These are phyloP conservation scores for Mucor plumbeus DNA, from an alignment of 371 early-diverging fungal species.

Conservation along the genomic window DNA sequence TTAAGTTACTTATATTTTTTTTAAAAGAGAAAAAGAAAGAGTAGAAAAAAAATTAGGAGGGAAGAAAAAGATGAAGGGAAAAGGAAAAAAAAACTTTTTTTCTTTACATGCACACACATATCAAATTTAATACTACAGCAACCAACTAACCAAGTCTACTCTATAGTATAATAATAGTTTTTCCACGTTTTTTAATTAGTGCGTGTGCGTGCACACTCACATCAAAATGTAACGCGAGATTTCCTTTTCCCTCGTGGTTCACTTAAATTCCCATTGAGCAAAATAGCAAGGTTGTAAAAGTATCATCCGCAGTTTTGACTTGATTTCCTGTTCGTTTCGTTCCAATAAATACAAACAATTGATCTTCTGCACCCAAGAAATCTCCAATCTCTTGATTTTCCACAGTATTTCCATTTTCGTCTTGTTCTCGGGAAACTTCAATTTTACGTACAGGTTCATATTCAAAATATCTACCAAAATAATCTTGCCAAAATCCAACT, in stretches of 20 bases:
- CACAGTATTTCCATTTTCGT: background rate
- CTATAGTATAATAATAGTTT: background rate
- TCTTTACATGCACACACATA: conserved; percentile 12
- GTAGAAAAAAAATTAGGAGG: background rate
- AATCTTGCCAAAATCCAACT: conserved; percentile 66
- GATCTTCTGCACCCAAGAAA: conserved; percentile 56
- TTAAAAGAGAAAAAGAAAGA: background rate
- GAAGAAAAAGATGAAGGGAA: background rate
- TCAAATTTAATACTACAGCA: background rate
- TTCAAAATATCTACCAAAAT: conserved; percentile 61
- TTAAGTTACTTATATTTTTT: too few species aligned
- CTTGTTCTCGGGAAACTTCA: conserved; percentile 10
- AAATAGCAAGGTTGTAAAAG: conserved; percentile 57
- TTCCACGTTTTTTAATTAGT: conserved; percentile 6
- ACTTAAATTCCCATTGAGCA: conserved; percentile 45
- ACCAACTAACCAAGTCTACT: background rate
- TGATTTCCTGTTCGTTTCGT: conserved; percentile 41
- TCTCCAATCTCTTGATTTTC: conserved; percentile 26
- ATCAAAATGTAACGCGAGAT: background rate
- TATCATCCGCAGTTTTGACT: conserved; percentile 59
- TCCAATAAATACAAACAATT: conserved; percentile 53
- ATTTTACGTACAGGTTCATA: conserved; percentile 58
- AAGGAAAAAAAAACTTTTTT: conserved; percentile 8
- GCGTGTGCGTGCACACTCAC: background rate
- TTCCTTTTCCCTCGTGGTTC: background rate